These are phyloP conservation scores for Paspalum notatum DNA, from an alignment of 176 grass and related monocot species.

Conservation along the genomic window DNA sequence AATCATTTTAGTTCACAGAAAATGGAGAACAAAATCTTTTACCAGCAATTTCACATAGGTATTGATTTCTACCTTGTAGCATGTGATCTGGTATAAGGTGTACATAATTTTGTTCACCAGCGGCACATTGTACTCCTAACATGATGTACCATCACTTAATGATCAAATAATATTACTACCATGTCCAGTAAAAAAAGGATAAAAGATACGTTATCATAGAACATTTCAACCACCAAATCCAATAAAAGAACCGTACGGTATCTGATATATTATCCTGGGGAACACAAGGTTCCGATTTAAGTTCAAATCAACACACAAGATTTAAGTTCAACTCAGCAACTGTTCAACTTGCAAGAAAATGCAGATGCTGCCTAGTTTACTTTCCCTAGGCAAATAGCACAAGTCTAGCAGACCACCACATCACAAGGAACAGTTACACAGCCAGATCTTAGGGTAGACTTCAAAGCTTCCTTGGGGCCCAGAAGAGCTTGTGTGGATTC, in stretches of 20 bases:
- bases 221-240: constrained; percentile 14
- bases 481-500: neutral
- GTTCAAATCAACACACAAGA: too few relatives aligned
- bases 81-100: neutral
- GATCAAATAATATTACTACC: neutral
- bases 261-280: neutral
- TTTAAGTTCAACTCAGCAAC: too few relatives aligned
- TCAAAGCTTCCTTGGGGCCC: neutral
- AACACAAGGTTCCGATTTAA: constrained; percentile 1
- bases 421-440: neutral
- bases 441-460: neutral
- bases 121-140: neutral
- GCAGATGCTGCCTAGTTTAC: neutral
- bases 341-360: neutral
- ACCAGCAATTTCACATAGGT: too few relatives aligned
- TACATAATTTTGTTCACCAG: neutral
- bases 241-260: neutral
- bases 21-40: too few relatives aligned
- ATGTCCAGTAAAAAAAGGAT: neutral
- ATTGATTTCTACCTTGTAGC: neutral
- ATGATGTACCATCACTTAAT: neutral
- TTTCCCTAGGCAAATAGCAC: neutral
- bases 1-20: too few relatives aligned
- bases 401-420: neutral
- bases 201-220: neutral